phyloP scores from a whole-genome alignment of 1,139 yeast species.

The Debaryomycetaceae sp. region DNA sequence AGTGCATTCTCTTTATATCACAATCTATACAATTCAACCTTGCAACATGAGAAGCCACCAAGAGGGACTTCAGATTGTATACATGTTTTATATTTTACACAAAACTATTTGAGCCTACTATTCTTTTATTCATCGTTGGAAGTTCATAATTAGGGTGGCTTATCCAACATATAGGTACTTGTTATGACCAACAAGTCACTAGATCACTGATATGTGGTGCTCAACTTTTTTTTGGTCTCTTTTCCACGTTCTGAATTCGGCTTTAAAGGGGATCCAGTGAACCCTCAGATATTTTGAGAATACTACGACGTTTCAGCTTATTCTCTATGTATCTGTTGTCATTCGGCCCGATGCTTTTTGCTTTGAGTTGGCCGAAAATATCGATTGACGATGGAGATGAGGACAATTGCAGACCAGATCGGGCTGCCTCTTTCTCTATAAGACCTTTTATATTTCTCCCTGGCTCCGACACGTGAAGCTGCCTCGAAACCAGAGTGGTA shows the following conservation, averaged over 20 bases:
- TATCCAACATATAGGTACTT: too few species aligned
- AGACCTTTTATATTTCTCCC: not conserved
- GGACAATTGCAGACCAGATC: constrained; percentile 2
- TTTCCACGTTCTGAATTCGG: too few species aligned
- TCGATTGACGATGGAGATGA: constrained; percentile 10
- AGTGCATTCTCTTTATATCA: not conserved
- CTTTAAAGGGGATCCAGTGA: not conserved
- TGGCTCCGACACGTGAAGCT: constrained; percentile 4
- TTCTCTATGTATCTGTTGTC: not conserved
- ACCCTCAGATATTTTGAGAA: not conserved
- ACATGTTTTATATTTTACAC: not conserved
- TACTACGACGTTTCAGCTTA: not conserved
- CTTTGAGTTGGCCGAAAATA: constrained; percentile 1
- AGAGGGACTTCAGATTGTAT: not conserved
- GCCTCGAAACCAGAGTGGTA: constrained; percentile 20
- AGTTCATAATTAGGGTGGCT: too few species aligned
- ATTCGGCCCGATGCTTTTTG: not conserved
- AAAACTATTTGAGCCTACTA: too few species aligned
- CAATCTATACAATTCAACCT: too few species aligned
- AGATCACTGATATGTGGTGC: too few species aligned
- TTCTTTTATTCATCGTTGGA: too few species aligned
- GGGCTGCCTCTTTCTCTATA: not conserved
- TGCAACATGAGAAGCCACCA: too few species aligned
- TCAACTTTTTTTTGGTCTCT: too few species aligned
- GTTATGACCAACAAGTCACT: too few species aligned